Base-by-base conservation (phyloP, 108 stramenopile species). In the Hondaea fermentalgiana region DNA sequence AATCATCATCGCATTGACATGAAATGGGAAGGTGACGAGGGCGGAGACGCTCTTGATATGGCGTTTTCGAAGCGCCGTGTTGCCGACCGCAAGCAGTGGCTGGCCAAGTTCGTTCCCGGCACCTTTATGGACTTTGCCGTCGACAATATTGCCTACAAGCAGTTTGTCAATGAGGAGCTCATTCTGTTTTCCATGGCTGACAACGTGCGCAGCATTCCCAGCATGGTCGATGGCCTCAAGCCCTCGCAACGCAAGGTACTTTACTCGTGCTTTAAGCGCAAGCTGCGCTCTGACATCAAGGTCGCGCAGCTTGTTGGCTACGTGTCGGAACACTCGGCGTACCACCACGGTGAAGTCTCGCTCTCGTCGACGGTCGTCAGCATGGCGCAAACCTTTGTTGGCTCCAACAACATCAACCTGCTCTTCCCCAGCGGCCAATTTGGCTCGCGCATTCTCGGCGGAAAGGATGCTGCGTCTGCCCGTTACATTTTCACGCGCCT, bases 401-500 rank as follows among this genome's bases (percentile, higher is more conserved):
- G 98, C 29, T 96, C 97, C 71, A 99, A 99, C 94, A 99, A 99
- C 91, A 92, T 99, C 87, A 98, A 98, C 89, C 96, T 98, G 21
- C 93, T 99, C 17, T 93, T 91, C 43, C 99, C 99, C 14, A 93
- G 94, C 71, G 99, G 99, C 72, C 99, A 99, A 90, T 99, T 99
- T 89, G 99, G 99, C 35, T 99, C 98, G 8, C 93, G 98, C 29
- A 92, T 96, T 21, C 96, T 97, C 96, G 97, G 97, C 47, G 98
- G 98, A 21, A 98, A 97, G 87, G 98, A 99, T 91, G 93, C 95
- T 16, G 98, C 99, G 2, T 97, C 96, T 49, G 92, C 98, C 89
- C 97, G 99, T 94, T 99, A 99, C 94, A 97, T 99, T 89, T 99
- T 99, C 93, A 99, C 99, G 19, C 95, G 95, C 88, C 93, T 99